Evolutionary conservation across 2,329 filamentous ascomycete genomes (phyloP).

Genomic region (Beauveria rudraprayagi): DNA sequence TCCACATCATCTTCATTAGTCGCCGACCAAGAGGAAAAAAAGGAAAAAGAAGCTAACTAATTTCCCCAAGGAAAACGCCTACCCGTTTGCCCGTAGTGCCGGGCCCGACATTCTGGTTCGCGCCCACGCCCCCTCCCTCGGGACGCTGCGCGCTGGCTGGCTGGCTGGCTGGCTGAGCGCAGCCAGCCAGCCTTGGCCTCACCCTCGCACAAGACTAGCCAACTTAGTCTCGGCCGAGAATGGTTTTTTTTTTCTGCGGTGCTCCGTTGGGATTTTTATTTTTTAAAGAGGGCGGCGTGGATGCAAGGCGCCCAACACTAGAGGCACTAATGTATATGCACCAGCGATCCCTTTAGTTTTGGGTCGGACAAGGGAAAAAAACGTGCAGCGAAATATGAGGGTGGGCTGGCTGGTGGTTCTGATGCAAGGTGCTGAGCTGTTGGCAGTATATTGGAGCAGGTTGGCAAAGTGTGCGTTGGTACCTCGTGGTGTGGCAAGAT

Average conservation of each 20-base stretch:
- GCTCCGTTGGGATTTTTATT: neutral
- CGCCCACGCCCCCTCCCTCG: constrained; percentile 4
- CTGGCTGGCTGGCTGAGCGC: neutral
- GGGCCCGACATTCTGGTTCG: neutral
- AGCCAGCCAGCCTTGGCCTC: neutral
- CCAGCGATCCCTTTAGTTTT: constrained; percentile 8
- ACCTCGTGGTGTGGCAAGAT: too few species aligned
- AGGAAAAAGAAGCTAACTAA: neutral
- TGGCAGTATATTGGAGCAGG: neutral
- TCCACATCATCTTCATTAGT: neutral
- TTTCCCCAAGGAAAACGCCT: neutral
- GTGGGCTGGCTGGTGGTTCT: too few species aligned
- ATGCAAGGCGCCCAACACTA: neutral
- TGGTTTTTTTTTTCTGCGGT: neutral
- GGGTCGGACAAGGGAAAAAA: neutral
- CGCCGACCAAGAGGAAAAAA: neutral
- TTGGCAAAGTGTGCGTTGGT: too few species aligned
- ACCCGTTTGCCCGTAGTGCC: neutral
- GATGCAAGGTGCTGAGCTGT: neutral
- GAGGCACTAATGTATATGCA: constrained; percentile 3
- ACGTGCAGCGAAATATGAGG: too few species aligned
- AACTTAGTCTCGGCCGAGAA: constrained; percentile 1
- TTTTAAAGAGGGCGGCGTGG: neutral
- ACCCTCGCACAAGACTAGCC: constrained; percentile 5
- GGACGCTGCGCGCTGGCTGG: too few species aligned